phyloP scores from a whole-genome alignment of 2,329 filamentous ascomycete species.

The Aureobasidium namibiae region DNA sequence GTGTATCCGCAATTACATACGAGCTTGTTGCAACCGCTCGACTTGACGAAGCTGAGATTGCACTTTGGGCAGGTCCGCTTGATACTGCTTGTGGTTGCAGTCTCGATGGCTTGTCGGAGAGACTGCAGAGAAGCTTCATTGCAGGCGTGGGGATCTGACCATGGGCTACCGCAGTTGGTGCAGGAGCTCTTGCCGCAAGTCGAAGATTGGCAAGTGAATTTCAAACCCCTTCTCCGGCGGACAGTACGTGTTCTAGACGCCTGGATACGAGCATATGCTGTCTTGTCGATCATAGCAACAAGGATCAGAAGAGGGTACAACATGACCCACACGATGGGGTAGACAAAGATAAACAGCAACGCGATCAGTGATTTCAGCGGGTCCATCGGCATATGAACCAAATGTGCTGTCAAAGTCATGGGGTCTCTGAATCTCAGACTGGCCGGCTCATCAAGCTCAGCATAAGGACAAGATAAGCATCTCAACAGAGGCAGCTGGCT shows the following conservation, averaged over 20 bases:
- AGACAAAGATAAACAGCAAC: conserved; percentile 48
- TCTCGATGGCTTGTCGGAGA: conserved; percentile 81
- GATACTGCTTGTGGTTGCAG: conserved; percentile 85
- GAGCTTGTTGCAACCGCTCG: conserved; percentile 90
- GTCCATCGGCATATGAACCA: conserved; percentile 24
- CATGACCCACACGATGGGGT: conserved; percentile 42
- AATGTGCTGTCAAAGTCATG: conserved; percentile 36
- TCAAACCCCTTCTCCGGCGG: conserved; percentile 61
- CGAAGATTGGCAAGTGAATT: conserved; percentile 68
- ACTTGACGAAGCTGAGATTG: conserved; percentile 87
- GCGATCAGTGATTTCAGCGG: conserved; percentile 25
- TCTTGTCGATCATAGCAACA: conserved; percentile 22
- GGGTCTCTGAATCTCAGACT: conserved; percentile 26
- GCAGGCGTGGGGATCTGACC: conserved; percentile 84
- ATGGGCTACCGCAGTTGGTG: conserved; percentile 70
- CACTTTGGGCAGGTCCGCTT: conserved; percentile 93
- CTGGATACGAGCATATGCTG: conserved; percentile 38
- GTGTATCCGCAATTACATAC: conserved; percentile 92
- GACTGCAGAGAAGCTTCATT: conserved; percentile 76
- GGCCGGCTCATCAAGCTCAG: conserved; percentile 61
- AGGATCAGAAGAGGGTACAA: conserved; percentile 35
- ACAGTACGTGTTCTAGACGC: conserved; percentile 59
- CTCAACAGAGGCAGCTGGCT: conserved; percentile 67
- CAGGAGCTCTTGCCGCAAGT: conserved; percentile 66
- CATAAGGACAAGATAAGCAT: conserved; percentile 88